A percentile compares a stretch with the other conserved stretches of the same genome.
These are phyloP conservation scores for Dichomitus squalens DNA, from an alignment of 1,284 basidiomycete genomes.

Conservation along the genomic window DNA sequence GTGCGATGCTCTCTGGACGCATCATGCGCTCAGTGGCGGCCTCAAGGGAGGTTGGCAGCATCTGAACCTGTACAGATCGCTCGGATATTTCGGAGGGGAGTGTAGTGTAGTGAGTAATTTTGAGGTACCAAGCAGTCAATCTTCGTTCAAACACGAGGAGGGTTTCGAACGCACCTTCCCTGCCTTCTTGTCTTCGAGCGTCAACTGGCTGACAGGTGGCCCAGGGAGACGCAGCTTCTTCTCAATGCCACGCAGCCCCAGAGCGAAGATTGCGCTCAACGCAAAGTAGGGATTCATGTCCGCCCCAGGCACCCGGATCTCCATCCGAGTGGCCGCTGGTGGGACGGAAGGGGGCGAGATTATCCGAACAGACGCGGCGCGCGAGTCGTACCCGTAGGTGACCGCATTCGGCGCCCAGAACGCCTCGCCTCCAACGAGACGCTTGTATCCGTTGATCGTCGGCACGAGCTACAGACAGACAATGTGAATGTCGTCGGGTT, in stretches of 20 bases:
- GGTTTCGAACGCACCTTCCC: conserved; percentile 49
- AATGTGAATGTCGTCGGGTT: background rate
- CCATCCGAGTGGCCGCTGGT: conserved; percentile 81
- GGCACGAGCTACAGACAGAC: conserved; percentile 71
- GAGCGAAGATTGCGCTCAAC: conserved; percentile 82
- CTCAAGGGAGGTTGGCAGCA: conserved; percentile 80
- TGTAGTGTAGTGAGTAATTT: too few species aligned
- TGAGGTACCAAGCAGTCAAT: too few species aligned
- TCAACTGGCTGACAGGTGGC: conserved; percentile 69
- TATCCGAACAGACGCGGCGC: conserved; percentile 88
- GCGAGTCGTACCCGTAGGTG: conserved; percentile 95
- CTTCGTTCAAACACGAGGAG: background rate
- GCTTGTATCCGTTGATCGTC: conserved; percentile 97
- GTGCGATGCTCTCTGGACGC: conserved; percentile 75
- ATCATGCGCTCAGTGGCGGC: conserved; percentile 82
- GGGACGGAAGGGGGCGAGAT: conserved; percentile 88
- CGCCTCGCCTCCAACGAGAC: conserved; percentile 90
- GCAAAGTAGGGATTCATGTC: conserved; percentile 95
- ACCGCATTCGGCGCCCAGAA: conserved; percentile 95
- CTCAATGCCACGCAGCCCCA: conserved; percentile 88
- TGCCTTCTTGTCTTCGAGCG: conserved; percentile 54
- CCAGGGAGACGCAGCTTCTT: conserved; percentile 71
- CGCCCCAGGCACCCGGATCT: conserved; percentile 93
- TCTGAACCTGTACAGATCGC: conserved; percentile 49
- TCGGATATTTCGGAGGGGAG: background rate